Percentiles rank a stretch among this genome's conserved stretches.
Evolutionary conservation across 2,329 filamentous ascomycete species (phyloP).

Genomic region (Endothia cerciana): DNA sequence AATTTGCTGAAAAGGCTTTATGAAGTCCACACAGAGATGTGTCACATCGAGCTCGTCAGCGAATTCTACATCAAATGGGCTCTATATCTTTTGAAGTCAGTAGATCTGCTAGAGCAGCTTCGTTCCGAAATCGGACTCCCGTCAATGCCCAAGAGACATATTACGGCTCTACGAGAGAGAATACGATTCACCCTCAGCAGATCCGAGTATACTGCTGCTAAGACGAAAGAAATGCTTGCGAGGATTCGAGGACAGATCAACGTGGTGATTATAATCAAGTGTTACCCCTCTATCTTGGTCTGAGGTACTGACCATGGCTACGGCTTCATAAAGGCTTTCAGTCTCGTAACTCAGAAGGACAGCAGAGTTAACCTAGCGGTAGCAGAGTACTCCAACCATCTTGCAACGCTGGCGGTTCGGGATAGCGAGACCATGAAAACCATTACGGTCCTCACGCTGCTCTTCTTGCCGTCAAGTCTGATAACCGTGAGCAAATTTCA

Average conservation of each 20-base stretch:
- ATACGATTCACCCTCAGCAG: slow-evolving; percentile 15
- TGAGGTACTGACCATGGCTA: not conserved
- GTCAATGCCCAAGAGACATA: not conserved
- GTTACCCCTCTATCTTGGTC: not conserved
- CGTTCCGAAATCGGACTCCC: not conserved
- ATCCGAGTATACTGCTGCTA: slow-evolving; percentile 10
- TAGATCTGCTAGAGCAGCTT: not conserved
- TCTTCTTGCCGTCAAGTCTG: slow-evolving; percentile 17
- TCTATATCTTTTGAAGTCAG: not conserved
- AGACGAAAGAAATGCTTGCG: slow-evolving; percentile 20
- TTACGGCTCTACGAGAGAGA: slow-evolving; percentile 5
- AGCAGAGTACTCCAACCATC: slow-evolving; percentile 14
- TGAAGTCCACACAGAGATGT: slow-evolving; percentile 20
- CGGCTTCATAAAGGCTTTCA: slow-evolving; percentile 12
- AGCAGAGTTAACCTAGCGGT: slow-evolving; percentile 20
- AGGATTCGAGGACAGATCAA: slow-evolving; percentile 17
- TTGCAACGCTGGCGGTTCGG: slow-evolving; percentile 16
- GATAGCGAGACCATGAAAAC: slow-evolving; percentile 25
- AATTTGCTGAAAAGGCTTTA: slow-evolving; percentile 13
- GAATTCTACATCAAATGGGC: slow-evolving; percentile 15
- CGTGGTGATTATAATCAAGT: slow-evolving; percentile 7
- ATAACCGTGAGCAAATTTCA: slow-evolving; percentile 10
- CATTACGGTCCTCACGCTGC: slow-evolving; percentile 16
- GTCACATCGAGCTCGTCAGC: slow-evolving; percentile 13
- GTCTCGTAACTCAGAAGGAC: slow-evolving; percentile 20